Evolutionary conservation across 2,329 filamentous ascomycete genomes (phyloP).

Genomic region (Anthostomella pinea): DNA sequence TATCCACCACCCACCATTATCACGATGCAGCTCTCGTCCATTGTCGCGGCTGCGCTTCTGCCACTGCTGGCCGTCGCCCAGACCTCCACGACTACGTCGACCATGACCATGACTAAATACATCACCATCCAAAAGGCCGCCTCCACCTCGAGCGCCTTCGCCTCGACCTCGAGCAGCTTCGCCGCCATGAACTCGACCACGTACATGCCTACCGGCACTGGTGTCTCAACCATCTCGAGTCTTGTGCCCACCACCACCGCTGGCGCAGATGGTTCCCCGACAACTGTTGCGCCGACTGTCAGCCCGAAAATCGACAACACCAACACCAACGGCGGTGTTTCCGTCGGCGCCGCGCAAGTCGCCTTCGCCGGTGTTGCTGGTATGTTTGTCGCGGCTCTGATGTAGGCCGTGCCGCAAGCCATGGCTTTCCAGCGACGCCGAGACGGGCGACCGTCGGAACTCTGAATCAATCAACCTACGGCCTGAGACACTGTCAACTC

Average conservation of each 20-base stretch:
- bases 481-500: slow-evolving; percentile 14
- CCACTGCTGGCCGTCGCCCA: slow-evolving; percentile 52
- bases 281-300: slow-evolving; percentile 29
- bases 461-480: too few relatives aligned
- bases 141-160: slow-evolving; percentile 24
- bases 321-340: slow-evolving; percentile 41
- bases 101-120: slow-evolving; percentile 50
- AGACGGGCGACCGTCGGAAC: slow-evolving; percentile 3
- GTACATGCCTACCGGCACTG: slow-evolving; percentile 33
- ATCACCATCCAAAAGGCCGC: slow-evolving; percentile 47
- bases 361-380: slow-evolving; percentile 50
- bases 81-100: slow-evolving; percentile 43
- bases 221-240: slow-evolving; percentile 24
- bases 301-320: slow-evolving; percentile 36
- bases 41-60: slow-evolving; percentile 48
- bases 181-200: slow-evolving; percentile 34
- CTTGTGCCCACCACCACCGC: slow-evolving; percentile 27
- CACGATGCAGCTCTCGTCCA: slow-evolving; percentile 42
- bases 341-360: slow-evolving; percentile 43
- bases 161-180: slow-evolving; percentile 36
- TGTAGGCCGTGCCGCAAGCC: too few relatives aligned
- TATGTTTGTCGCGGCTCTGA: slow-evolving; percentile 47
- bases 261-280: slow-evolving; percentile 23
- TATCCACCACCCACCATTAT: background rate
- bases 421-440: too few relatives aligned